A percentile compares a stretch with the other conserved stretches of the same genome.
These are phyloP conservation scores for Astragalus membranaceus DNA, from an alignment of 306 rosid genomes.

Conservation along the genomic window DNA sequence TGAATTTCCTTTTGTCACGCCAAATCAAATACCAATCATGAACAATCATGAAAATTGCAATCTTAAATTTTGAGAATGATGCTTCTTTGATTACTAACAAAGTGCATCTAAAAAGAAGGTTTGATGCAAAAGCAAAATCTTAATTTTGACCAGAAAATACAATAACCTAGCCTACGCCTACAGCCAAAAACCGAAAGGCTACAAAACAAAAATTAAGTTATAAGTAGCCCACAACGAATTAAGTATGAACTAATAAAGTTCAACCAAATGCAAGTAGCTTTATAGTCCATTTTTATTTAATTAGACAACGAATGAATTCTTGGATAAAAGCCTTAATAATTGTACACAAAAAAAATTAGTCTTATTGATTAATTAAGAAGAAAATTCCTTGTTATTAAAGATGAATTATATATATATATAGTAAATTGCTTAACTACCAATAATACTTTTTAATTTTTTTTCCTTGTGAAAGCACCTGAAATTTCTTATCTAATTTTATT, in stretches of 20 bases:
- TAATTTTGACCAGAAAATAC: slow-evolving; percentile 29
- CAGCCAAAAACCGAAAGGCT: slow-evolving; percentile 13
- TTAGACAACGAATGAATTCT: neutral
- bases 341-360: too few species aligned
- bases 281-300: neutral
- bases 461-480: neutral
- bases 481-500: neutral
- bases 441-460: too few species aligned
- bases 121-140: slow-evolving; percentile 23
- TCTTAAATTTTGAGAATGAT: slow-evolving; percentile 24
- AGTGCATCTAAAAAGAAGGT: slow-evolving; percentile 29
- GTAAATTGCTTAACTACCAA: too few species aligned
- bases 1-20: slow-evolving; percentile 31
- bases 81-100: slow-evolving; percentile 31
- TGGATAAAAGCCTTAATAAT: neutral
- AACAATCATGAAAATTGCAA: slow-evolving; percentile 24
- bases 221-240: slow-evolving; percentile 4
- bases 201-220: neutral
- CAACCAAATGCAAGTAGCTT: neutral
- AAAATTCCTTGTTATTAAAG: neutral
- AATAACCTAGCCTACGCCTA: neutral
- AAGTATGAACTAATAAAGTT: neutral
- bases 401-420: too few species aligned
- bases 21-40: slow-evolving; percentile 29
- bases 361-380: neutral